Conservation (phyloP, 257 asterid species). For the Jaltomata sinuosa region DNA sequence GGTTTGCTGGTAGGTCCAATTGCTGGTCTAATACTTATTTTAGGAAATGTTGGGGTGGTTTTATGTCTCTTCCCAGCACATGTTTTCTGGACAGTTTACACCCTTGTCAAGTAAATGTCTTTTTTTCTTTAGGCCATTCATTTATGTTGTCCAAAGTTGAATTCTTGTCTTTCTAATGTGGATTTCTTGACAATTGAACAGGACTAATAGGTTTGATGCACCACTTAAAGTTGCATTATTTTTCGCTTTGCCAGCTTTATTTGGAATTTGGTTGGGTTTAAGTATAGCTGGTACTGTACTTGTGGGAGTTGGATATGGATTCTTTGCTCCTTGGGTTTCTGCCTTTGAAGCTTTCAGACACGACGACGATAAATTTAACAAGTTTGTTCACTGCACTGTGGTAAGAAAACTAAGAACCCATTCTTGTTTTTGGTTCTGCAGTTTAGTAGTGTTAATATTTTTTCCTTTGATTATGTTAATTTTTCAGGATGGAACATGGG, state of each 20-base stretch:
- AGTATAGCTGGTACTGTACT: conserved; percentile 73
- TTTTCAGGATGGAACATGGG: conserved; percentile 86
- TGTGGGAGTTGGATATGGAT: conserved; percentile 86
- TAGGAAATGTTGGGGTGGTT: conserved; percentile 76
- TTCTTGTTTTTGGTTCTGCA: background rate
- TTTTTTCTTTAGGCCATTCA: background rate
- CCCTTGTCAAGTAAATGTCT: conserved; percentile 59
- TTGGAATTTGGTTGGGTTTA: conserved; percentile 78
- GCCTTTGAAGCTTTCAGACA: conserved; percentile 78
- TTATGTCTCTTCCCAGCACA: conserved; percentile 89
- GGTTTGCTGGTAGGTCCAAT: conserved; percentile 83
- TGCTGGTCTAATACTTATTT: conserved; percentile 55
- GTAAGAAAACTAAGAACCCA: conserved; percentile 25
- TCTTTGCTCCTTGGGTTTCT: conserved; percentile 89
- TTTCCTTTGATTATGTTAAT: background rate
- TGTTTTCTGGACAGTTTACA: conserved; percentile 71
- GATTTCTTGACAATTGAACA: conserved; percentile 10
- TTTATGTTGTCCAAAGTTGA: background rate
- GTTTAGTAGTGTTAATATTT: background rate
- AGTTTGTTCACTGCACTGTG: conserved; percentile 62
- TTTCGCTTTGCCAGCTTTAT: conserved; percentile 68
- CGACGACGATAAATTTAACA: conserved; percentile 46
- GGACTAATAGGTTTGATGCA: conserved; percentile 67
- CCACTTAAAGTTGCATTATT: conserved; percentile 70
- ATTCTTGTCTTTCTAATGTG: background rate